These are phyloP conservation scores for Drechslerella dactyloides DNA, from an alignment of 2,329 filamentous ascomycete genomes.

Conservation along the genomic window DNA sequence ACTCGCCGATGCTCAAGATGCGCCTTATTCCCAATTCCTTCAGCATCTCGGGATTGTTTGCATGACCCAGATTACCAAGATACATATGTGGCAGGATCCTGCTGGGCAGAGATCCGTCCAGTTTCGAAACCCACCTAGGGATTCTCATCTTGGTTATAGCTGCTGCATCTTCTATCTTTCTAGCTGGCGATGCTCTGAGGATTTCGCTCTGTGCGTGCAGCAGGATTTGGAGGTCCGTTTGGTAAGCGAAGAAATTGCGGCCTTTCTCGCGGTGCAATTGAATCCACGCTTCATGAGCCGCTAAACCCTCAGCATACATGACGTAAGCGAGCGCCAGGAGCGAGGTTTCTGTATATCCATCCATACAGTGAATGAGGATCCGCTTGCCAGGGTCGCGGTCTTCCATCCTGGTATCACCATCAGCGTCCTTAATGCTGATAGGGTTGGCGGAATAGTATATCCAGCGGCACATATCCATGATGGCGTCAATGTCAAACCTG, in stretches of 20 bases:
- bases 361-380: conserved; percentile 86
- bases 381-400: conserved; percentile 65
- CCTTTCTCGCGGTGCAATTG: conserved; percentile 77
- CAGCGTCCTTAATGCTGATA: conserved; percentile 58
- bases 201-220: conserved; percentile 53
- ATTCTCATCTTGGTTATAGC: conserved; percentile 56
- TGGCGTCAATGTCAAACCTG: conserved; percentile 79
- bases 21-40: conserved; percentile 80
- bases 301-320: conserved; percentile 83
- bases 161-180: conserved; percentile 27
- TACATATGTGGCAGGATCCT: conserved; percentile 94
- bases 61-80: conserved; percentile 87
- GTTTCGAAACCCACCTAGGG: conserved; percentile 78
- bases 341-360: conserved; percentile 95
- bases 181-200: conserved; percentile 51
- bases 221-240: conserved; percentile 74
- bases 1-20: conserved; percentile 90
- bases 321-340: conserved; percentile 88
- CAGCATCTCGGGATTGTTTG: conserved; percentile 88
- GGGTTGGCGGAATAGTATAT: conserved; percentile 66
- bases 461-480: conserved; percentile 87
- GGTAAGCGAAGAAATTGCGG: conserved; percentile 96
- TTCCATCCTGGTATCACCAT: conserved; percentile 54
- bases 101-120: conserved; percentile 91
- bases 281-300: conserved; percentile 86